phyloP scores from a whole-genome alignment of 2,329 filamentous ascomycete species.

The Fusarium acutatum region DNA sequence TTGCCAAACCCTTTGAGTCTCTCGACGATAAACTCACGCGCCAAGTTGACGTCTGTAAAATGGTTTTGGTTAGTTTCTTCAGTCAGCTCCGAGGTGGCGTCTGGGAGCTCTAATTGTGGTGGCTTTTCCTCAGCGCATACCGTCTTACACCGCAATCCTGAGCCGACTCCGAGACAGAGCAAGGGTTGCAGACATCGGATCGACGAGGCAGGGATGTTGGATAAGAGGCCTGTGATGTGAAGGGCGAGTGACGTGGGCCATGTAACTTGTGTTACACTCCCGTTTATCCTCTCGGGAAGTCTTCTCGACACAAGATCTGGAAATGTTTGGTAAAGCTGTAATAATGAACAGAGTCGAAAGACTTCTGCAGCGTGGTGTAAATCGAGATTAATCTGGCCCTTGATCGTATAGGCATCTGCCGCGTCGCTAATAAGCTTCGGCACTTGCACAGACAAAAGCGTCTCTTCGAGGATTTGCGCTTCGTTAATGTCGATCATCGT shows the following conservation, averaged over 20 bases:
- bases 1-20: neutral
- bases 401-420: neutral
- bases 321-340: slow-evolving; percentile 52
- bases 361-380: slow-evolving; percentile 49
- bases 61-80: neutral
- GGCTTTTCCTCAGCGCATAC: slow-evolving; percentile 2
- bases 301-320: slow-evolving; percentile 45
- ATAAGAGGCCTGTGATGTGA: slow-evolving; percentile 12
- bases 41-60: slow-evolving; percentile 5
- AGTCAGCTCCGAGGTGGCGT: neutral
- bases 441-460: slow-evolving; percentile 22
- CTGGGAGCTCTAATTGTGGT: neutral
- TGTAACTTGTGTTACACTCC: slow-evolving; percentile 4
- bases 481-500: slow-evolving; percentile 31
- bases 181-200: slow-evolving; percentile 21
- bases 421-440: slow-evolving; percentile 6
- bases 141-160: slow-evolving; percentile 8
- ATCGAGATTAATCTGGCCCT: slow-evolving; percentile 28
- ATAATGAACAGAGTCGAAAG: slow-evolving; percentile 47
- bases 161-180: slow-evolving; percentile 17
- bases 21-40: slow-evolving; percentile 20
- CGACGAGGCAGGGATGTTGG: slow-evolving; percentile 2
- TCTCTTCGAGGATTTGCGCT: slow-evolving; percentile 29
- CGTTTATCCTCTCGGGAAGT: slow-evolving; percentile 32
- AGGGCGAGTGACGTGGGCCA: slow-evolving; percentile 28